Base-by-base conservation (phyloP, 768 basidiomycete genomes). In the Russula lepida region DNA sequence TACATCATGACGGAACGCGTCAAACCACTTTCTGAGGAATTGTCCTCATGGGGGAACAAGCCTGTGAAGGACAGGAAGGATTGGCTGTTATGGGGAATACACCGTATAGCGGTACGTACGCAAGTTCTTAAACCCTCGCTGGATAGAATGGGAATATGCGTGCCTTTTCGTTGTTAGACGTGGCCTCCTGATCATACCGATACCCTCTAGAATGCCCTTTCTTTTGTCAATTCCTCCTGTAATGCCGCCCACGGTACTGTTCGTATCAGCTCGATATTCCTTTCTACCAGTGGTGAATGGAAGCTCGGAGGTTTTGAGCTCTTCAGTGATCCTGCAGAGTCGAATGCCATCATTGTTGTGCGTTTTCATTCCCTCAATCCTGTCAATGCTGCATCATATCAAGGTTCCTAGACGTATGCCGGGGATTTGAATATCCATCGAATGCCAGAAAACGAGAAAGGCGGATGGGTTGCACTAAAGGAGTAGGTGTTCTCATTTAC, bases 1-100 rank as follows among this genome's bases (percentile, higher is more conserved):
- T 88, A 91, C 71, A 89, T 99, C 68, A 89, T 98, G 79, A 99
- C 97, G 1, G 97, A 99, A 73, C 86, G 92, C 4, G 87, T 98
- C 13, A 79, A 82, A 33, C 92, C 95, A 5, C 75, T 98, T 21
- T 77, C 81, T 15, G 70, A 74, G 8, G 81, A 82, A 1, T 70
- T 97, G 52, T 74, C 82, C 43, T 76, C 82, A 11, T 88, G 86
- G 81, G 75, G 80, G 2, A 77, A 78, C 44, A 86, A 85, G 64
- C 78, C 76, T 51, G 73, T 75, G n/a, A 82, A 81, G 70, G 85
- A 83, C 67, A 80, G 76, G 64, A 89, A 93, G 65, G 92, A 95
- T 67, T 97, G 92, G 89, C 72, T 95, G 23, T 71, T 97, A 5
- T 99, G 95, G 95, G 95, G 95, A 6, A 73, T 98, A 43, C 91